Base-by-base conservation (phyloP, 148 eudicot genomes). In the Drosera capensis region DNA sequence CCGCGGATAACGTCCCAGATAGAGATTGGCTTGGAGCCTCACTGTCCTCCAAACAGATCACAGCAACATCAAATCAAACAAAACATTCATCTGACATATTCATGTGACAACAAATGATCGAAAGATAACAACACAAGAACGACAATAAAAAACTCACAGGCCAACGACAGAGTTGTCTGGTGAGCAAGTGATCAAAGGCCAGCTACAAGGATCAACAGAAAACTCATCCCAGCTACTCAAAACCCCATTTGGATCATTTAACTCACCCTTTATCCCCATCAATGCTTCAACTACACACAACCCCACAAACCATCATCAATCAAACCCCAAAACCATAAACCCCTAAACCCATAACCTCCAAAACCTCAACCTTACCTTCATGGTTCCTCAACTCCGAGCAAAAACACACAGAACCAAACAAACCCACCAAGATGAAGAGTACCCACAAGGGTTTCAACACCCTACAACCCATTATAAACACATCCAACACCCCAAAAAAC, bases 171-270 rank as follows among this genome's bases (percentile, higher is more conserved):
- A 54, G 55, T 84, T 80, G 53, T 78, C 85, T 59, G 79, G 51
- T 5, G 86, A 84, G 47, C 99, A 90, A 70, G 95, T 80, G 65
- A 90, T 75, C 95, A 85, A 80, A 51, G 87, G 71, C 99, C 99
- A 90, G 49, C 95, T 84, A 61, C 99, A 90, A 34, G 99, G 93
- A 68, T 90, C 99, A 25, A 82, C 99, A 20, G 99, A 90, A 63
- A 75, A 74, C 49, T 90, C 85, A 67, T 90, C 99, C 99, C 99
- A 90, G 39, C 70, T 90, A 59, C 45, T 78, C 16, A 90, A 49
- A 54, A 64, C 93, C 43, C 82, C 78, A 63, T 72, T 70, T 25
- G 99, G 93, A 55, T 90, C 99, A 21, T 63, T 58, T 48, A 90
- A 52, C 23, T 46, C 61, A 38, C 38, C 63, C 55, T 57, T 90